These are phyloP conservation scores for Fusarium sp. DNA, from an alignment of 2,329 filamentous ascomycete genomes.

Conservation along the genomic window DNA sequence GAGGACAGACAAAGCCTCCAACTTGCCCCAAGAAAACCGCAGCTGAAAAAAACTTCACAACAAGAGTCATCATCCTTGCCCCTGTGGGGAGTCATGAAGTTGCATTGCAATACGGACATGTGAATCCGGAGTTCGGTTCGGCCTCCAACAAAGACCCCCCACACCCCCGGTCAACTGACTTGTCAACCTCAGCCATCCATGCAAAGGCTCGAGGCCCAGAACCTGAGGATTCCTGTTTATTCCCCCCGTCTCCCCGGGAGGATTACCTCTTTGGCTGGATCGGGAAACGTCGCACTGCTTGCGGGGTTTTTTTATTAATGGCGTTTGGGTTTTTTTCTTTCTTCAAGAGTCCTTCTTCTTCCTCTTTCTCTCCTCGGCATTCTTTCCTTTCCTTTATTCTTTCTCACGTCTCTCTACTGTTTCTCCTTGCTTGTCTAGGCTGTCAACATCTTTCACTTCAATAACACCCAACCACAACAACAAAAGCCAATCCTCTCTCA, in stretches of 20 bases:
- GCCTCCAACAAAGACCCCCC: not conserved
- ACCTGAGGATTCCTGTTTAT: conserved; percentile 34
- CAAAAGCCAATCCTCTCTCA: conserved; percentile 1
- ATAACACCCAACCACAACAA: conserved; percentile 2
- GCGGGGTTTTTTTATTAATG: conserved; percentile 24
- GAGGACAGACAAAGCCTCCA: not conserved
- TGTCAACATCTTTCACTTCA: conserved; percentile 3
- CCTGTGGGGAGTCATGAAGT: conserved; percentile 34
- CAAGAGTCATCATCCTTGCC: conserved; percentile 22
- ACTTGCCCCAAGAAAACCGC: not conserved
- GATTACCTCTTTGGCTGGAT: conserved; percentile 38
- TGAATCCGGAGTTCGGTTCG: conserved; percentile 32
- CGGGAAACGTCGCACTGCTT: conserved; percentile 31
- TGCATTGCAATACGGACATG: conserved; percentile 20
- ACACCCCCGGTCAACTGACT: conserved; percentile 34
- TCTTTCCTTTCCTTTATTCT: conserved; percentile 5
- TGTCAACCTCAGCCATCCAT: conserved; percentile 33
- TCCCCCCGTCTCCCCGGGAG: conserved; percentile 17
- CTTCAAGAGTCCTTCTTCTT: conserved; percentile 8
- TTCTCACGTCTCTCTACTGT: conserved; percentile 4
- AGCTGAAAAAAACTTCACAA: not conserved
- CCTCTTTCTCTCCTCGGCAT: conserved; percentile 12
- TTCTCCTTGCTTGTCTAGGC: conserved; percentile 20
- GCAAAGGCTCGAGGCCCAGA: conserved; percentile 15
- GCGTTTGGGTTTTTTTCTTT: conserved; percentile 14